A percentile compares a stretch with the other conserved stretches of the same genome.
Conservation (phyloP, 2,329 filamentous ascomycete genomes). For the Fusarium tjaetaba region DNA sequence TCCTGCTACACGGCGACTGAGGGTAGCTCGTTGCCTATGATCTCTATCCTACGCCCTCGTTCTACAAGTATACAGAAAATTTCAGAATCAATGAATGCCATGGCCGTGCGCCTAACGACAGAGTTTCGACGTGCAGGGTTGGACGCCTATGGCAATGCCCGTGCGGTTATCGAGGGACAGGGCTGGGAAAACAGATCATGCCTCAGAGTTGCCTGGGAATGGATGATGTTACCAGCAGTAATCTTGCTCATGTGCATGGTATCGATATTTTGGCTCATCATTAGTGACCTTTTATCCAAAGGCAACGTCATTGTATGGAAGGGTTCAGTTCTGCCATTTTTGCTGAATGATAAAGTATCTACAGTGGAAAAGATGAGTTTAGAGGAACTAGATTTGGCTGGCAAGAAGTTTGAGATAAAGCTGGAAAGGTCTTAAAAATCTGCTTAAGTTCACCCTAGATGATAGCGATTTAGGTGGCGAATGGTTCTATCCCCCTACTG, state of each 20-base stretch:
- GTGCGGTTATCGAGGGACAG: not conserved
- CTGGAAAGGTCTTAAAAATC: not conserved
- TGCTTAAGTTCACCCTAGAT: not conserved
- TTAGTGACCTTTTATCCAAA: accelerated
- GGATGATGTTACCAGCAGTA: not conserved
- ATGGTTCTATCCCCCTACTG: no score
- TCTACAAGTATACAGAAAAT: not conserved
- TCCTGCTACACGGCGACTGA: not conserved
- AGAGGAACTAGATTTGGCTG: not conserved
- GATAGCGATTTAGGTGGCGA: accelerated
- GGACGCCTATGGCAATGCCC: not conserved
- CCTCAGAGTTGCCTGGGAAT: not conserved
- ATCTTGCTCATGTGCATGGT: not conserved
- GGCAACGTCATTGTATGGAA: not conserved
- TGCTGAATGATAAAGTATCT: not conserved
- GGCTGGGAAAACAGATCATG: not conserved
- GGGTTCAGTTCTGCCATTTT: not conserved
- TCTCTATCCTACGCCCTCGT: not conserved
- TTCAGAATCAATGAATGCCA: not conserved
- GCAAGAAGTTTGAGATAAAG: not conserved
- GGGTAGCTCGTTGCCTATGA: not conserved
- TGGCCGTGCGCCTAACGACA: not conserved
- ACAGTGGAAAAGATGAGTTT: not conserved
- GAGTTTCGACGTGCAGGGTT: not conserved
- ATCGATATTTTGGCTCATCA: not conserved